phyloP scores from a whole-genome alignment of 108 stramenopile species.

The Asterionellopsis glacialis region DNA sequence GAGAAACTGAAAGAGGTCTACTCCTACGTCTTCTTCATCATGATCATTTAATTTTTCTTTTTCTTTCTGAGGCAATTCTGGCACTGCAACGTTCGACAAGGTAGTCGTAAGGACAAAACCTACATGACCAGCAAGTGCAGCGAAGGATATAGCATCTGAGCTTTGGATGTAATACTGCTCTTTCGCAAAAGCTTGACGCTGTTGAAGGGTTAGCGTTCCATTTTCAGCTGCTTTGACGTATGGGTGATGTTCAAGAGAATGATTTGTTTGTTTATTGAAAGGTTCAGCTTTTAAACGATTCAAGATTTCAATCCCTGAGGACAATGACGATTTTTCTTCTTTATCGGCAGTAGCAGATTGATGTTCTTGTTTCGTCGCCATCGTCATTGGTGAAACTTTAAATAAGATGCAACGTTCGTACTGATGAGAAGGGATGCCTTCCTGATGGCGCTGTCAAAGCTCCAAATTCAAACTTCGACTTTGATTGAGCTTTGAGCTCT shows the following conservation, averaged over 20 bases:
- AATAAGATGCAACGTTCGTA: too few relatives aligned
- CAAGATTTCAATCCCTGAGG: slow-evolving; percentile 14
- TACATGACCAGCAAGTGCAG: slow-evolving; percentile 22
- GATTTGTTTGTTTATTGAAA: slow-evolving; percentile 24
- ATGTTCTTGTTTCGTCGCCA: too few relatives aligned
- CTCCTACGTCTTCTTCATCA: background rate
- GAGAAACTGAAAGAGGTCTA: slow-evolving; percentile 32
- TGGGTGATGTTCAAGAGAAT: slow-evolving; percentile 16
- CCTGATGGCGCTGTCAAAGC: too few relatives aligned
- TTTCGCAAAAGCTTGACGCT: slow-evolving; percentile 27
- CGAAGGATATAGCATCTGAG: slow-evolving; percentile 30
- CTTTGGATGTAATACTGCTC: slow-evolving; percentile 28
- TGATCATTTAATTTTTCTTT: background rate
- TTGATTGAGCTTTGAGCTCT: too few relatives aligned
- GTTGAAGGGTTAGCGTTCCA: slow-evolving; percentile 20
- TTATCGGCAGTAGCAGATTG: too few relatives aligned
- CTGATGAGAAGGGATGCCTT: too few relatives aligned
- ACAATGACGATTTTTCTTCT: too few relatives aligned
- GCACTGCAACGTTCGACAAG: slow-evolving; percentile 14
- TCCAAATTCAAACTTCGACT: too few relatives aligned
- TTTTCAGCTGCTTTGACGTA: slow-evolving; percentile 24
- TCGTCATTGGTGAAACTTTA: too few relatives aligned
- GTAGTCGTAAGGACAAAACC: slow-evolving; percentile 10
- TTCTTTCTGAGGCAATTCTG: background rate
- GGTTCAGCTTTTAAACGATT: slow-evolving; percentile 12